Conservation (phyloP, 257 asterid genomes). For the Linderniella brevidens region DNA sequence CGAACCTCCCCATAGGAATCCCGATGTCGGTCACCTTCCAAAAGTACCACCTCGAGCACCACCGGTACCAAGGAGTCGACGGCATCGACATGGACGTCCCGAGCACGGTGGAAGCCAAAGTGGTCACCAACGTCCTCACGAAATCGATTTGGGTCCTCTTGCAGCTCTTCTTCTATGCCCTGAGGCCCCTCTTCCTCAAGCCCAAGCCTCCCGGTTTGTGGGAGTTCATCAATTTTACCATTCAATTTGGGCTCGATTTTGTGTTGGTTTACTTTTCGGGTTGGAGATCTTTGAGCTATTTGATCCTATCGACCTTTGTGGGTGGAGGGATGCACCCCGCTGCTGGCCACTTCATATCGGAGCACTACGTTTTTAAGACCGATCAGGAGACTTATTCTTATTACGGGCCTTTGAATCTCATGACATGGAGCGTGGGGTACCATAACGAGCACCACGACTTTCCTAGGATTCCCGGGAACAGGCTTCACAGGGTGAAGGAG, state of each 20-base stretch:
- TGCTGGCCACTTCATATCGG: conserved; percentile 95
- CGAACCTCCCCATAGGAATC: conserved; percentile 87
- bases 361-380: conserved; percentile 60
- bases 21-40: conserved; percentile 98
- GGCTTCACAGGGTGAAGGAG: conserved; percentile 83
- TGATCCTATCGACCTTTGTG: conserved; percentile 75
- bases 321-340: conserved; percentile 97
- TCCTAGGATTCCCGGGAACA: conserved; percentile 82
- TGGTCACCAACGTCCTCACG: conserved; percentile 32
- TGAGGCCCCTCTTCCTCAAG: conserved; percentile 71
- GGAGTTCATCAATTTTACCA: conserved; percentile 53
- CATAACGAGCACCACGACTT: conserved; percentile 97
- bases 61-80: conserved; percentile 88
- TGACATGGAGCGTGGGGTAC: conserved; percentile 89
- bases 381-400: conserved; percentile 87
- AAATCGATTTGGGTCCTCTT: conserved; percentile 70
- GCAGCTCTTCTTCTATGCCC: conserved; percentile 87
- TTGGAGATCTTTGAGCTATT: conserved; percentile 61
- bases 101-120: conserved; percentile 40
- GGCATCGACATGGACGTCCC: conserved; percentile 92
- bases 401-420: conserved; percentile 70
- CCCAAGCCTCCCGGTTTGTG: conserved; percentile 93
- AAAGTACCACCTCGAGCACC: conserved; percentile 96
- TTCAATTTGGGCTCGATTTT: conserved; percentile 61
- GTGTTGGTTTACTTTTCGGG: conserved; percentile 55